These are phyloP conservation scores for Teratosphaeria pseudoeucalypti DNA, from an alignment of 2,329 filamentous ascomycete genomes.

Conservation along the genomic window DNA sequence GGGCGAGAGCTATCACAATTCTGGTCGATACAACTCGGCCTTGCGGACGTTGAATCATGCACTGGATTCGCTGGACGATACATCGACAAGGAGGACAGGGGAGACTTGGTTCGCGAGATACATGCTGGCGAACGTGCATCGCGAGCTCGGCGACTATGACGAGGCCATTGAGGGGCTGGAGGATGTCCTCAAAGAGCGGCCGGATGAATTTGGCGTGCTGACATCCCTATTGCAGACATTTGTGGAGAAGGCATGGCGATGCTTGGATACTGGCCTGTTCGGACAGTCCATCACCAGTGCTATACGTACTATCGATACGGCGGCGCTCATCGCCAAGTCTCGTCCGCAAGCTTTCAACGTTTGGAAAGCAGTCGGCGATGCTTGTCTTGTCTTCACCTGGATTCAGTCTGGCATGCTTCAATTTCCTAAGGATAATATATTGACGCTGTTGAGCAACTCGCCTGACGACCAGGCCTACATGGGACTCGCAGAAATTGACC, in stretches of 20 bases:
- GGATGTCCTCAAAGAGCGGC: slow-evolving; percentile 56
- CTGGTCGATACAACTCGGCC: slow-evolving; percentile 86
- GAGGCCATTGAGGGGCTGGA: slow-evolving; percentile 69
- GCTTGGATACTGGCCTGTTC: slow-evolving; percentile 73
- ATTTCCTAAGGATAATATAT: slow-evolving; percentile 52
- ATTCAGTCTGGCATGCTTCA: slow-evolving; percentile 57
- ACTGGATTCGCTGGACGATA: slow-evolving; percentile 44
- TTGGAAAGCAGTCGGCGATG: slow-evolving; percentile 88
- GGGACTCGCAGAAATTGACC: slow-evolving; percentile 57
- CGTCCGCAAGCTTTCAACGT: slow-evolving; percentile 74
- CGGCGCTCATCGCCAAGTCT: slow-evolving; percentile 48
- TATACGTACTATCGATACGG: slow-evolving; percentile 56
- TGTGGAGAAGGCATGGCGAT: slow-evolving; percentile 68
- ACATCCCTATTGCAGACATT: slow-evolving; percentile 82
- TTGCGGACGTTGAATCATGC: slow-evolving; percentile 84
- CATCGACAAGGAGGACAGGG: slow-evolving; percentile 35
- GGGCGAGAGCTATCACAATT: slow-evolving; percentile 94
- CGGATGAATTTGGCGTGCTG: slow-evolving; percentile 72
- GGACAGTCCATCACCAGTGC: slow-evolving; percentile 69
- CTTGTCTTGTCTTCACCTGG: slow-evolving; percentile 72
- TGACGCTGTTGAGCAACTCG: slow-evolving; percentile 46
- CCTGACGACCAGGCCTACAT: slow-evolving; percentile 45
- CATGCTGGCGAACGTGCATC: slow-evolving; percentile 89
- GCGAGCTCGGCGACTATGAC: slow-evolving; percentile 83
- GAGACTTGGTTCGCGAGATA: slow-evolving; percentile 94